These are phyloP conservation scores for Tuber aestivum DNA, from an alignment of 495 filamentous ascomycete genomes.

Conservation along the genomic window DNA sequence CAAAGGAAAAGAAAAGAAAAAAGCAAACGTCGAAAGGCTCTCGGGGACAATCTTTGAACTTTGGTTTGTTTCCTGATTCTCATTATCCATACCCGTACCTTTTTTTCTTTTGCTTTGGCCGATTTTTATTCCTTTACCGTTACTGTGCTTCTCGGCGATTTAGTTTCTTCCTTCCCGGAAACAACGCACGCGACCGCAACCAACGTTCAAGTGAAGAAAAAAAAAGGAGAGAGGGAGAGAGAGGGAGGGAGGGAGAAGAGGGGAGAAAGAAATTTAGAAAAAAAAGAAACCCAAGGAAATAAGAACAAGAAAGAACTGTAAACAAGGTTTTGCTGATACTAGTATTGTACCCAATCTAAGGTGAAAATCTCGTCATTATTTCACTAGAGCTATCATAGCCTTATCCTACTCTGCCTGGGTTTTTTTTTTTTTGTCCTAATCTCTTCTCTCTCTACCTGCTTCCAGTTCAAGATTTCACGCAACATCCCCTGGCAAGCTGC, in stretches of 20 bases:
- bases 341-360: background rate
- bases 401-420: background rate
- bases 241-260: too few species aligned
- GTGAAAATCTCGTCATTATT: background rate
- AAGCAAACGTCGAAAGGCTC: background rate
- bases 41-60: background rate
- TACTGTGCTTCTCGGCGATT: background rate
- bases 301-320: constrained; percentile 5
- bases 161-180: constrained; percentile 10
- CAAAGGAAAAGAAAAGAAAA: background rate
- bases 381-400: background rate
- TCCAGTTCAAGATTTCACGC: background rate
- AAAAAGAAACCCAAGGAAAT: constrained; percentile 11
- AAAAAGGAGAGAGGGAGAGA: background rate
- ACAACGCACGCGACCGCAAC: constrained; percentile 27
- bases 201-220: background rate
- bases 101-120: constrained; percentile 4
- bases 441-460: background rate
- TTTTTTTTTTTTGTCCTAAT: background rate
- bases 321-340: background rate
- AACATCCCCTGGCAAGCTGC: background rate
- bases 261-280: background rate
- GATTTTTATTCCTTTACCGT: background rate
- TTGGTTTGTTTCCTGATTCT: constrained; percentile 9
- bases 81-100: constrained; percentile 11